Evolutionary conservation across 352 stramenopile genomes (phyloP).

Genomic region (Phytophthora fragariaefolia): DNA sequence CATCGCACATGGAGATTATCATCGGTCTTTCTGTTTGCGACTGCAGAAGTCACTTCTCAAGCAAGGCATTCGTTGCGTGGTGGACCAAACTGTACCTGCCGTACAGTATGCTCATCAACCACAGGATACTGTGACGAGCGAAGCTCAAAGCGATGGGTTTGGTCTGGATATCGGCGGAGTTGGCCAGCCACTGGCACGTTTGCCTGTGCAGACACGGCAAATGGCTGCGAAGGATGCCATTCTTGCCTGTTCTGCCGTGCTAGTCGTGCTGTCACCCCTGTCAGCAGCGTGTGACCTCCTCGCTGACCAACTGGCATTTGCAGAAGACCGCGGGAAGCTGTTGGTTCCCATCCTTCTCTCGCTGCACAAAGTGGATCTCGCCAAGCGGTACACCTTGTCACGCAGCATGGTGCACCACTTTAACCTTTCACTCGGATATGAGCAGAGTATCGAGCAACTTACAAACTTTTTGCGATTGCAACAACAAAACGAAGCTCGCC

Average conservation of each 20-base stretch:
- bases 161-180: constrained; percentile 11
- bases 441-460: constrained; percentile 74
- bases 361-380: constrained; percentile 71
- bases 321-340: constrained; percentile 78
- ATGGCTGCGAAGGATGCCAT: constrained; percentile 81
- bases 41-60: constrained; percentile 66
- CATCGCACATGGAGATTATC: constrained; percentile 78
- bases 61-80: constrained; percentile 60
- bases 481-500: constrained; percentile 36
- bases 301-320: constrained; percentile 81
- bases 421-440: constrained; percentile 77
- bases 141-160: constrained; percentile 21
- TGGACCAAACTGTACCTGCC: constrained; percentile 58
- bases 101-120: constrained; percentile 51
- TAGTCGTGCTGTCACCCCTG: constrained; percentile 74
- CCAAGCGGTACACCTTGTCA: constrained; percentile 85
- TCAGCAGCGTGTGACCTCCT: constrained; percentile 75
- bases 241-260: constrained; percentile 65
- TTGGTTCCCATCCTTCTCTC: constrained; percentile 80
- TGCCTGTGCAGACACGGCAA: constrained; percentile 65
- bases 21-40: constrained; percentile 65
- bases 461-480: constrained; percentile 49
- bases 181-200: constrained; percentile 20
- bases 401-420: constrained; percentile 81
- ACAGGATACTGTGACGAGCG: constrained; percentile 22